A percentile compares a stretch with the other conserved stretches of the same genome.
These are phyloP conservation scores for Salix arbutifolia DNA, from an alignment of 345 rosid genomes.

Conservation along the genomic window DNA sequence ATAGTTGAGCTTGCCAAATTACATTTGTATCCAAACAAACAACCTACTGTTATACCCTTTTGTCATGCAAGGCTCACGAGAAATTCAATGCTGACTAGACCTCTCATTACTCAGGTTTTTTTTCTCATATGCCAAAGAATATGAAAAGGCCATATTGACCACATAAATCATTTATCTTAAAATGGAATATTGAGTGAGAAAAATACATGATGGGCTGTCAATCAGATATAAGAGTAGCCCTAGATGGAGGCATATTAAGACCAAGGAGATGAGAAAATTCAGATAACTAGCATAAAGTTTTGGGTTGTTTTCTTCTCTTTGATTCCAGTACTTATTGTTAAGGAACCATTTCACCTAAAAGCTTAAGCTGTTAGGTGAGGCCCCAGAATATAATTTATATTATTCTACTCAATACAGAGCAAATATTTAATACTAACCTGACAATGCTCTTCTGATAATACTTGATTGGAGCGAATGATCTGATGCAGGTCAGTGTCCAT, in stretches of 20 bases:
- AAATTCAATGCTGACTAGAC: neutral
- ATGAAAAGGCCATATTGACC: neutral
- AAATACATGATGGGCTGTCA: neutral
- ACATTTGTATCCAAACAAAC: neutral
- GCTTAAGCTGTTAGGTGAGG: too few relatives aligned
- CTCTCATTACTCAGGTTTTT: neutral
- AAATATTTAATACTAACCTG: conserved; percentile 46
- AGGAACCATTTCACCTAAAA: too few relatives aligned
- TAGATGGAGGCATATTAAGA: neutral
- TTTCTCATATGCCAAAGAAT: neutral
- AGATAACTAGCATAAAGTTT: neutral
- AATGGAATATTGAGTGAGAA: neutral
- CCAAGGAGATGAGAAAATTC: neutral
- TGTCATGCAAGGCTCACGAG: neutral
- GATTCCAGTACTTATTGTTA: neutral
- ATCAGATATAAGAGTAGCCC: neutral
- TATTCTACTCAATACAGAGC: neutral
- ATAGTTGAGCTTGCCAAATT: neutral
- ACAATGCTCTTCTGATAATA: conserved; percentile 57
- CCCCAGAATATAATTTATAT: too few relatives aligned
- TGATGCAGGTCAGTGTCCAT: conserved; percentile 71
- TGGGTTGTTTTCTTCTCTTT: conserved; percentile 2
- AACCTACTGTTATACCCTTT: neutral
- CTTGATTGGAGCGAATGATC: conserved; percentile 59
- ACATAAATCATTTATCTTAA: neutral